phyloP scores from a whole-genome alignment of 73 alveolate species.

The Paramecium primaurelia region DNA sequence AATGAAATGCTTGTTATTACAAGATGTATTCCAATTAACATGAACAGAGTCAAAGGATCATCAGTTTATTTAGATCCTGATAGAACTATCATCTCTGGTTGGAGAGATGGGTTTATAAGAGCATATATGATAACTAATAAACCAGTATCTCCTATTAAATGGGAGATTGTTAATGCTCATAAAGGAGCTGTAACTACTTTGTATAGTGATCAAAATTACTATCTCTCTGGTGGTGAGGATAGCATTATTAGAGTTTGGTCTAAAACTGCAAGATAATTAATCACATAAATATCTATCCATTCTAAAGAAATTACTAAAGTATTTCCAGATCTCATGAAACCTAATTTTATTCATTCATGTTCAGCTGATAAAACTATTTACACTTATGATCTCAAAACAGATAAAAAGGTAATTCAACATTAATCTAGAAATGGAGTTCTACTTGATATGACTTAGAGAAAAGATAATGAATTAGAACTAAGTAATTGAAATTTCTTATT shows the following conservation, averaged over 20 bases:
- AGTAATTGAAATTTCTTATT: not conserved
- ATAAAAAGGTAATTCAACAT: conserved; percentile 81
- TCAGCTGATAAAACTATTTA: conserved; percentile 80
- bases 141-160: conserved; percentile 53
- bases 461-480: conserved; percentile 82
- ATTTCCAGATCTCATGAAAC: conserved; percentile 82
- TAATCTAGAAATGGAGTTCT: conserved; percentile 82
- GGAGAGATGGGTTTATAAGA: conserved; percentile 87
- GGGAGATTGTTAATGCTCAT: conserved; percentile 88
- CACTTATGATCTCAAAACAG: conserved; percentile 85
- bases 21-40: conserved; percentile 71
- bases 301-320: conserved; percentile 81
- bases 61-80: conserved; percentile 78
- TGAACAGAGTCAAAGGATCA: conserved; percentile 72
- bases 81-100: conserved; percentile 79
- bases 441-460: conserved; percentile 84
- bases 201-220: conserved; percentile 86
- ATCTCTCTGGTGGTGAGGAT: conserved; percentile 94
- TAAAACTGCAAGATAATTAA: conserved; percentile 77
- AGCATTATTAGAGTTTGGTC: conserved; percentile 95
- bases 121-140: conserved; percentile 58
- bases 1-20: conserved; percentile 75
- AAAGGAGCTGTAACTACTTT: conserved; percentile 88
- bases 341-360: conserved; percentile 87
- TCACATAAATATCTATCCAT: conserved; percentile 83